Conservation (phyloP, 202 grass and related monocot genomes). For the Miscanthus sacchariflorus region DNA sequence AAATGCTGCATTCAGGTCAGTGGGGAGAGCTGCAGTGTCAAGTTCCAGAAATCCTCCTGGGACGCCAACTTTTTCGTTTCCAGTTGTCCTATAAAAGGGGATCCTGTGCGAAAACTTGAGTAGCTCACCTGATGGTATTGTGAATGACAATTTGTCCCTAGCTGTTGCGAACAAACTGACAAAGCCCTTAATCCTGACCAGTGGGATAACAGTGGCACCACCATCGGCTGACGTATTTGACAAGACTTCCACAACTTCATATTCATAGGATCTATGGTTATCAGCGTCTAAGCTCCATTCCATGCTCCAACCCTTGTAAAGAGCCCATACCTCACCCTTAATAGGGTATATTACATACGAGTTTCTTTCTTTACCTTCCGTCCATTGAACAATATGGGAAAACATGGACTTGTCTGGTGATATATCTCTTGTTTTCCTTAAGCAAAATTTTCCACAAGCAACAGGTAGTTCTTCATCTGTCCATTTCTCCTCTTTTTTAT, state of each 20-base stretch:
- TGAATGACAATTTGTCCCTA: constrained; percentile 49
- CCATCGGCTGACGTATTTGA: constrained; percentile 51
- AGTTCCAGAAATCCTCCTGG: constrained; percentile 67
- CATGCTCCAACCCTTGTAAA: constrained; percentile 65
- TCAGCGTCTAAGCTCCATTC: constrained; percentile 69
- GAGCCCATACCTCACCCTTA: constrained; percentile 20
- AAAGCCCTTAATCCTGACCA: constrained; percentile 79
- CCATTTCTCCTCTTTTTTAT: constrained; percentile 47
- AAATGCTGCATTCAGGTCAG: constrained; percentile 55
- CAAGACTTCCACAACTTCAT: constrained; percentile 74
- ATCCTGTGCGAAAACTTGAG: constrained; percentile 80
- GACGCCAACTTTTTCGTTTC: constrained; percentile 51
- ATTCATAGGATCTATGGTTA: constrained; percentile 62
- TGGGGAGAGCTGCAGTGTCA: constrained; percentile 64
- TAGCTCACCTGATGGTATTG: constrained; percentile 61
- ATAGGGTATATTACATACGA: background rate
- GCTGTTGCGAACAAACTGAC: constrained; percentile 67
- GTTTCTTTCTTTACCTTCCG: background rate
- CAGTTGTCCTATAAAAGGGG: constrained; percentile 58
- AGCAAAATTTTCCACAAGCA: constrained; percentile 45
- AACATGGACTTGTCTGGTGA: background rate
- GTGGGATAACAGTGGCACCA: constrained; percentile 57
- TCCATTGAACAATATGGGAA: constrained; percentile 6
- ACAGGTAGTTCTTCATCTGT: constrained; percentile 31
- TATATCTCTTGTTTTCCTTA: constrained; percentile 16